phyloP scores from a whole-genome alignment of 148 eudicot species.

The Camellia lanceoleosa region DNA sequence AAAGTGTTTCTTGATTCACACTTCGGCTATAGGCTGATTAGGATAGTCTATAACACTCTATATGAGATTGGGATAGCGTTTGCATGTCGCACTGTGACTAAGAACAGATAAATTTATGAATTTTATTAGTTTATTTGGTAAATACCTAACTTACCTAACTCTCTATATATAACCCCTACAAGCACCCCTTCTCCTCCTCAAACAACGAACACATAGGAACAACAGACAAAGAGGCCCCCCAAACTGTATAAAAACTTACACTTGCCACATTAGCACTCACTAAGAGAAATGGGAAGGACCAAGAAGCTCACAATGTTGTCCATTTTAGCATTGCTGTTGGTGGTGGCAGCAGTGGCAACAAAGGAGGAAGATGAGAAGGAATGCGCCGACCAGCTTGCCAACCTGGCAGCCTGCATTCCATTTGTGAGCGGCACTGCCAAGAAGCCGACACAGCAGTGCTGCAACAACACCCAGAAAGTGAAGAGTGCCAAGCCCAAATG shows the following conservation, averaged over 20 bases:
- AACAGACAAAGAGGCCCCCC: not conserved
- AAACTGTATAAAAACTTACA: not conserved
- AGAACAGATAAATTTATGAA: not conserved
- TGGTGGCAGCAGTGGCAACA: constrained; percentile 14
- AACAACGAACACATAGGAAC: not conserved
- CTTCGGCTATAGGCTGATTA: not conserved
- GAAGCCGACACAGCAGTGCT: constrained; percentile 35
- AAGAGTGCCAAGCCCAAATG: constrained; percentile 38
- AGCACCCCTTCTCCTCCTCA: not conserved
- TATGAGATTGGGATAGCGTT: not conserved
- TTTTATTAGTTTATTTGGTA: not conserved
- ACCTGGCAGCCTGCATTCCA: constrained; percentile 38
- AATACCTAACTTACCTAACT: not conserved
- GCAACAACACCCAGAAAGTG: constrained; percentile 31
- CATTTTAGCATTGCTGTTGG: constrained; percentile 13
- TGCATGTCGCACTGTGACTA: not conserved
- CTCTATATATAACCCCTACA: constrained; percentile 6
- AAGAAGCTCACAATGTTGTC: constrained; percentile 7
- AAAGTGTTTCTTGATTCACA: not conserved
- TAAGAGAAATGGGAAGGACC: constrained; percentile 23
- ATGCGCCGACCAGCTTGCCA: constrained; percentile 38
- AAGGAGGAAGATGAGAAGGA: constrained; percentile 39
- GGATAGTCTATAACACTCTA: not conserved
- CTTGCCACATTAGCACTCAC: not conserved
- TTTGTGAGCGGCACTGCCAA: constrained; percentile 41